Percentiles rank a stretch among this genome's conserved stretches.
Evolutionary conservation across 345 rosid genomes (phyloP).

Genomic region (Syzygium jambos): DNA sequence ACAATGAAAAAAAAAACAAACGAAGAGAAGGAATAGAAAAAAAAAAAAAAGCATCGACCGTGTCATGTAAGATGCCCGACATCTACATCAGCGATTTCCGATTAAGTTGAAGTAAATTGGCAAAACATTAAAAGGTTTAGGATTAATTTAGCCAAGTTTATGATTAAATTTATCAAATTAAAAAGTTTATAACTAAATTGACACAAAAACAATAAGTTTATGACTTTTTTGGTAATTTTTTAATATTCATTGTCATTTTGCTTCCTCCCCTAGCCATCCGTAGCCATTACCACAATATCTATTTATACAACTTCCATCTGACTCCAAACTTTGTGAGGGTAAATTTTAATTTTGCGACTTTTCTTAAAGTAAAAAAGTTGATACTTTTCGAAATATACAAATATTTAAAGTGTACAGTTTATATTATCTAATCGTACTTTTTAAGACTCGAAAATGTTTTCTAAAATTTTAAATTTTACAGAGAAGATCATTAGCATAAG

Average conservation of each 20-base stretch:
- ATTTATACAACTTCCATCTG: neutral
- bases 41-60: no score
- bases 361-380: neutral
- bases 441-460: neutral
- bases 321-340: neutral
- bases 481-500: neutral
- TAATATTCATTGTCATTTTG: neutral
- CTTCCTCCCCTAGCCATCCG: neutral
- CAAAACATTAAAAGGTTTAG: no score
- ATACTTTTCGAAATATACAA: neutral
- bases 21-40: no score
- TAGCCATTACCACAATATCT: neutral
- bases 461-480: neutral
- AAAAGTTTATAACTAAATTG: neutral
- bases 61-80: no score
- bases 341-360: neutral
- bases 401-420: neutral
- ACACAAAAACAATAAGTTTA: neutral
- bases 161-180: neutral
- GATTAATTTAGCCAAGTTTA: no score
- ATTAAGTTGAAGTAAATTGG: no score
- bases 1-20: neutral
- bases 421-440: neutral
- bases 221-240: neutral
- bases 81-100: no score